Evolutionary conservation across 2,329 filamentous ascomycete genomes (phyloP).

Genomic region (Epichloe typhina): DNA sequence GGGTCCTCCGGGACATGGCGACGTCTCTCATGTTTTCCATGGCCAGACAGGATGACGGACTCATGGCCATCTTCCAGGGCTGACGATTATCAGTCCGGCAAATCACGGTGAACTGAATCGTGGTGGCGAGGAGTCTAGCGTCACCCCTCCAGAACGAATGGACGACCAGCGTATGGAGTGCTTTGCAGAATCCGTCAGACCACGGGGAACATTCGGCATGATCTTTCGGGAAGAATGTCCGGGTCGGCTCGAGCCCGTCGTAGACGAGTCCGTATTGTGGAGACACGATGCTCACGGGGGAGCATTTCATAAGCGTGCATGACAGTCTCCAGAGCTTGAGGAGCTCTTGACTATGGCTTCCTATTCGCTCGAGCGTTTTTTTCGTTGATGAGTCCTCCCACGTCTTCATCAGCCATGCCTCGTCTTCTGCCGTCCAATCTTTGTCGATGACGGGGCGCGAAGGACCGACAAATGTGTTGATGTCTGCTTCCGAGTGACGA

Average conservation of each 20-base stretch:
- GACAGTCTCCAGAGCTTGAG: neutral
- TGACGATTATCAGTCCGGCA: neutral
- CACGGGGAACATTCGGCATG: neutral
- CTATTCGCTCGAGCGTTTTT: neutral
- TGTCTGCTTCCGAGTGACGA: neutral
- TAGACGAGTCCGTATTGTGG: neutral
- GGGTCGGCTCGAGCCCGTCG: neutral
- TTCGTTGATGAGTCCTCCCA: neutral
- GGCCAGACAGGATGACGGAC: neutral
- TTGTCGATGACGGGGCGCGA: neutral
- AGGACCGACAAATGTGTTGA: neutral
- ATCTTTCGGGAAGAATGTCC: neutral
- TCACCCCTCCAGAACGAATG: slow-evolving; percentile 1
- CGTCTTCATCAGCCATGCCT: neutral
- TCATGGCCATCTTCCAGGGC: slow-evolving; percentile 1
- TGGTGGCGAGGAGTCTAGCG: neutral
- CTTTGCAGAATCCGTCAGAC: slow-evolving; percentile 1
- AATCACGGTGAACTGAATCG: slow-evolving; percentile 1
- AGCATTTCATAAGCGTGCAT: neutral
- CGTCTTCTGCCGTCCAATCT: neutral
- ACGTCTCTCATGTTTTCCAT: neutral
- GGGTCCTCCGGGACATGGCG: neutral
- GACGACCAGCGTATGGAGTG: neutral
- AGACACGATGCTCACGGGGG: neutral
- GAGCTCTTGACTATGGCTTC: neutral